These are phyloP conservation scores for Thalassiosira mediterranea DNA, from an alignment of 352 stramenopile genomes.

Conservation along the genomic window DNA sequence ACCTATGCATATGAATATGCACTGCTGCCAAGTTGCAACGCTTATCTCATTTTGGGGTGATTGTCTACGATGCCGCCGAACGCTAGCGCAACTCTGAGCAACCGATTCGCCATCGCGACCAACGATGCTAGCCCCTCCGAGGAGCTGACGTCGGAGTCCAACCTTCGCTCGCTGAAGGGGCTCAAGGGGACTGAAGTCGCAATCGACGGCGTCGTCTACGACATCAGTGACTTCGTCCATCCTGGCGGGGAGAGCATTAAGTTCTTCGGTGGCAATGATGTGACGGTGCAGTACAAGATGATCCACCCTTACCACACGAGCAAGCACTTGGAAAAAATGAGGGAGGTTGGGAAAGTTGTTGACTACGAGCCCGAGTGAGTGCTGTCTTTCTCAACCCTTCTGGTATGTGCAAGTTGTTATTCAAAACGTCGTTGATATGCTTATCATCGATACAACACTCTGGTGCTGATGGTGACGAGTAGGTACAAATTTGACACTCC, in stretches of 20 bases:
- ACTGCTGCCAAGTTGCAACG: no score
- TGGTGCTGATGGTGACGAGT: no score
- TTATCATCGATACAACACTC: not conserved
- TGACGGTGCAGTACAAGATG: conserved; percentile 85
- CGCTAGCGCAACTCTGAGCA: no score
- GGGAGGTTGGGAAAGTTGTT: conserved; percentile 65
- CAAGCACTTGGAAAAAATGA: conserved; percentile 85
- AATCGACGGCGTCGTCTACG: conserved; percentile 80
- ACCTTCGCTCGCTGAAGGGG: conserved; percentile 37
- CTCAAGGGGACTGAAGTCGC: conserved; percentile 63
- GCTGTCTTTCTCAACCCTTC: not conserved
- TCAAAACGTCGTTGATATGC: conserved; percentile 10
- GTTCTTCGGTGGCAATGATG: conserved; percentile 84
- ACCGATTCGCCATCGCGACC: no score
- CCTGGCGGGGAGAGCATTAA: conserved; percentile 79
- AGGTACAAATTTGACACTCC: conserved; percentile 82
- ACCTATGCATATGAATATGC: no score
- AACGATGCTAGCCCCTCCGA: no score
- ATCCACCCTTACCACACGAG: conserved; percentile 83
- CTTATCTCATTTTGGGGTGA: no score
- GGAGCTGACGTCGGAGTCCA: no score
- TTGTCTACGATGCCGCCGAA: conserved; percentile 2
- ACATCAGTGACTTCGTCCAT: conserved; percentile 79
- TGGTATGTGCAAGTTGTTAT: not conserved
- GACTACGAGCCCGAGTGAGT: conserved; percentile 75